Conservation (phyloP, 2,329 filamentous ascomycete species). For the Aspergillus tamarii region DNA sequence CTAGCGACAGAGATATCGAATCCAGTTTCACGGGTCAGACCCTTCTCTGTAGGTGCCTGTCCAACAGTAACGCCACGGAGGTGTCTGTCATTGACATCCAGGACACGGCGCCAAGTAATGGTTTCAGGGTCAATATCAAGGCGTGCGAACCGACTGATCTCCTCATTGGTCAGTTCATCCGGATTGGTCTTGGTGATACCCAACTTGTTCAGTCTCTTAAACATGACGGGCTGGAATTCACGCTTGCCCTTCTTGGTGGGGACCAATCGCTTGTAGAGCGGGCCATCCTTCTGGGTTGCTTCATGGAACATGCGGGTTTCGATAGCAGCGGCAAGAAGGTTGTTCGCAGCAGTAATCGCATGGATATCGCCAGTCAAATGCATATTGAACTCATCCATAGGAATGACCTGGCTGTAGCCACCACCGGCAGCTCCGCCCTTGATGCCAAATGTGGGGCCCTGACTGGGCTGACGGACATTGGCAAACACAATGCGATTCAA, state of each 20-base stretch:
- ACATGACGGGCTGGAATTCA: constrained; percentile 86
- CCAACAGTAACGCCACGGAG: constrained; percentile 88
- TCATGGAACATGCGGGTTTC: constrained; percentile 99
- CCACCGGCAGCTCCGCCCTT: constrained; percentile 97
- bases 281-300: constrained; percentile 86
- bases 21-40: constrained; percentile 81
- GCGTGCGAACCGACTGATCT: constrained; percentile 84
- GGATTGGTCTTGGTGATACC: constrained; percentile 95
- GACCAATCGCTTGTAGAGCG: constrained; percentile 85
- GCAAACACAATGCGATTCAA: constrained; percentile 87
- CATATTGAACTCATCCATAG: constrained; percentile 99
- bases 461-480: constrained; percentile 94
- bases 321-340: constrained; percentile 91
- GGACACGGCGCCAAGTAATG: constrained; percentile 93
- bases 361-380: constrained; percentile 98
- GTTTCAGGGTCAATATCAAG: constrained; percentile 96
- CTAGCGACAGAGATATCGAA: constrained; percentile 98
- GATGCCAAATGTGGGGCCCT: constrained; percentile 97
- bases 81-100: constrained; percentile 97
- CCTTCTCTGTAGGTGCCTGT: constrained; percentile 86
- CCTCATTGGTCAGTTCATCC: constrained; percentile 84
- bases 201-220: constrained; percentile 89
- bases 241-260: constrained; percentile 88
- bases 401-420: constrained; percentile 98
- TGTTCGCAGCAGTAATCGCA: constrained; percentile 95